Evolutionary conservation across 139 green algal species (phyloP), one percentile per base, ranked within the genome.

Genomic region (Gonium pectorale): DNA sequence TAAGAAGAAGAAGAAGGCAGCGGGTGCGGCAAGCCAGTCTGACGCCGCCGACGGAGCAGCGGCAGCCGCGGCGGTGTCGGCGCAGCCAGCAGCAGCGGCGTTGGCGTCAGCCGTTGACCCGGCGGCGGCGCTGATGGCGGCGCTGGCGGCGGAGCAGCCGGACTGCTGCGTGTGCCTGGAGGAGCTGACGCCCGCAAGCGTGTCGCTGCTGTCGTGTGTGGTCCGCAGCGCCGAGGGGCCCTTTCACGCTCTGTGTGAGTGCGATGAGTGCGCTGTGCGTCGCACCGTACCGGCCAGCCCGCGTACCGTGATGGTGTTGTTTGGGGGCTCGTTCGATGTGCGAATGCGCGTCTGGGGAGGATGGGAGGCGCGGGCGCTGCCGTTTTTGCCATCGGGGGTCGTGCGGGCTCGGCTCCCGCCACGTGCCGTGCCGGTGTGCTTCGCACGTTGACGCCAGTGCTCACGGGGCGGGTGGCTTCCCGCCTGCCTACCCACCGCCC

Each of bases 131-230:
- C 43, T 77, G 26, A 17, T 60, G 41, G 68, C 41, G 9, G 68
- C 68, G 68, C 26, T 77, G 27, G 27, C 27, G 1, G 41, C 29
- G 41, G 41, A 77, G 41, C 68, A 77, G 41, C 68, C 68, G 21
- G 68, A 77, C 68, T 77, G 68, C 68, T 60, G 41, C 11, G 43
- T 77, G 3, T 77, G 68, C 41, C 68, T 77, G 27, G 40, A 77
- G 68, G 68, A 60, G 68, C 68, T 59, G 5, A 5, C 17, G 27
- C 26, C n/a, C 11, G 40, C 8, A 8, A 77, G 41, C 40, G 40
- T 43, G 9, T 27, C 8, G 11, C 41, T 77, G 19, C 26, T 77
- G 41, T 60, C 68, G 27, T 77, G 68, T 26, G 60, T 43, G 29
- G 68, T 77, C 17, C 27, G 59, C 41, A 77, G 68, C 41, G 3